These are phyloP conservation scores for Brassica carinata DNA, from an alignment of 345 rosid species.

Conservation along the genomic window DNA sequence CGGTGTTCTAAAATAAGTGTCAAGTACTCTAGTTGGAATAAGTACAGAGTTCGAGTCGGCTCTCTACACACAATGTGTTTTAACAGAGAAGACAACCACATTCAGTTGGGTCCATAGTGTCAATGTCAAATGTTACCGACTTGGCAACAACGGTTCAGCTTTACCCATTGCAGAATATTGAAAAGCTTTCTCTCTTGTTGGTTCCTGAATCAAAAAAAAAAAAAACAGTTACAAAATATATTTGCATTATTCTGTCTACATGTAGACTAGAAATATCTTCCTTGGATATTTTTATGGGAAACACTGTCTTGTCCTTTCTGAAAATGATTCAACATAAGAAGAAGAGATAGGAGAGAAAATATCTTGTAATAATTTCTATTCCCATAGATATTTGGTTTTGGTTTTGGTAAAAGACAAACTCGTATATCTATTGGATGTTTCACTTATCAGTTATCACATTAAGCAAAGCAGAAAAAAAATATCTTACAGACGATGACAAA, in stretches of 20 bases:
- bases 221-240: constrained; percentile 14
- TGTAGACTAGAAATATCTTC: constrained; percentile 29
- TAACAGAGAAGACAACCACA: constrained; percentile 75
- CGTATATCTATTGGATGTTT: neutral
- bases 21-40: constrained; percentile 77
- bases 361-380: constrained; percentile 11
- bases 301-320: constrained; percentile 30
- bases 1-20: constrained; percentile 79
- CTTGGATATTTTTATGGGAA: constrained; percentile 21
- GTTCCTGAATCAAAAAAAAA: neutral
- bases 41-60: constrained; percentile 94
- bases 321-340: constrained; percentile 16
- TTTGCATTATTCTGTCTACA: constrained; percentile 9
- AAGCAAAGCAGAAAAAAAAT: constrained; percentile 4
- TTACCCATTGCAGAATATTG: constrained; percentile 71
- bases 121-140: constrained; percentile 89
- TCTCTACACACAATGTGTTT: constrained; percentile 85
- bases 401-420: neutral
- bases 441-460: constrained; percentile 1
- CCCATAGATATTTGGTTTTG: neutral
- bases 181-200: constrained; percentile 16
- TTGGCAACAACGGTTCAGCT: constrained; percentile 68
- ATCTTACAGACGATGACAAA: constrained; percentile 30
- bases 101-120: constrained; percentile 84
- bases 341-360: constrained; percentile 10